Conservation (phyloP, 2,329 filamentous ascomycete species). For the Emmonsiellopsis sp. region DNA sequence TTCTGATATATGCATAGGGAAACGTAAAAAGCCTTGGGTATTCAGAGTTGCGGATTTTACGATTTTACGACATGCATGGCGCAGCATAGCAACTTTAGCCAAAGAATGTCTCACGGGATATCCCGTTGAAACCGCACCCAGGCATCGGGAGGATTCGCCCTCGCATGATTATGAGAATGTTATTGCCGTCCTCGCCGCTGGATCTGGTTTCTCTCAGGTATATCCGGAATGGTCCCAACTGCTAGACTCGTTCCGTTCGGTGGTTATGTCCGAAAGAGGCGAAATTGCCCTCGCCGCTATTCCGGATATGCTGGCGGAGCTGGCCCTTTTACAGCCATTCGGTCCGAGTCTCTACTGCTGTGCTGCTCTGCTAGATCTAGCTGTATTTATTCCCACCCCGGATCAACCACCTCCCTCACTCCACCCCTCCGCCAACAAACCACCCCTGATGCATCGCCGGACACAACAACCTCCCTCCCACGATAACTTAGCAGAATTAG, state of each 20-base stretch:
- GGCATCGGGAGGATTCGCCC: slow-evolving; percentile 44
- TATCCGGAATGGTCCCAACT: slow-evolving; percentile 39
- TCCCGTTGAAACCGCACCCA: slow-evolving; percentile 26
- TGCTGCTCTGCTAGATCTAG: slow-evolving; percentile 23
- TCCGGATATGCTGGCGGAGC: slow-evolving; percentile 60
- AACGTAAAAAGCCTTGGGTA: slow-evolving; percentile 3
- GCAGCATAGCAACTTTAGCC: slow-evolving; percentile 23
- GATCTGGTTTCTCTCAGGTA: slow-evolving; percentile 29
- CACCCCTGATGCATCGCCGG: background rate
- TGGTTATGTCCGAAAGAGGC: slow-evolving; percentile 54
- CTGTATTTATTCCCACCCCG: slow-evolving; percentile 21
- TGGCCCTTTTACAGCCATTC: slow-evolving; percentile 22
- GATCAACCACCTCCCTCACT: slow-evolving; percentile 17
- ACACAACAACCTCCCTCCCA: background rate
- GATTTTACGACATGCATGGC: slow-evolving; percentile 23
- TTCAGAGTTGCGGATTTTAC: background rate
- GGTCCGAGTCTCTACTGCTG: slow-evolving; percentile 25
- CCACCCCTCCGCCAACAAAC: background rate
- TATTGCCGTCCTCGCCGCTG: slow-evolving; percentile 56
- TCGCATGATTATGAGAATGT: slow-evolving; percentile 59
- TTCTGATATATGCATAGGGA: slow-evolving; percentile 18
- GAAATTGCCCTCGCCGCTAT: slow-evolving; percentile 58
- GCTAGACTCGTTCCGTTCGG: slow-evolving; percentile 47
- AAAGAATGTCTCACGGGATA: slow-evolving; percentile 31
- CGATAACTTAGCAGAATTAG: slow-evolving; percentile 54